Evolutionary conservation across 371 early-diverging fungal genomes (phyloP).

Genomic region (Sporodiniella umbellata): DNA sequence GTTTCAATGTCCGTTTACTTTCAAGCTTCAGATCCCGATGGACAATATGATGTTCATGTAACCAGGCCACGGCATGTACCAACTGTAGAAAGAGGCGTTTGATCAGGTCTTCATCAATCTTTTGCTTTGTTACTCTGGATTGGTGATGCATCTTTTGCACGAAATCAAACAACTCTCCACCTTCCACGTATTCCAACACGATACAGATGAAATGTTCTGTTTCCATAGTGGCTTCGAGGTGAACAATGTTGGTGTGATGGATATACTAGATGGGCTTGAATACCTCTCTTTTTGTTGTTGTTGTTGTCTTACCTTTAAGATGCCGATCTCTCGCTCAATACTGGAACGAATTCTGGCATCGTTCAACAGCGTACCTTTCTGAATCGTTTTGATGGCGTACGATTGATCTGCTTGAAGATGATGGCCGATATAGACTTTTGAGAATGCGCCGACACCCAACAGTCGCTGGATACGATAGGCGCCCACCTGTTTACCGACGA

Average conservation of each 20-base stretch:
- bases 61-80: conserved; percentile 58
- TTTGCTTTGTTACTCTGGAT: conserved; percentile 1
- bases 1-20: conserved; percentile 45
- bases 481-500: conserved; percentile 35
- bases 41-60: conserved; percentile 70
- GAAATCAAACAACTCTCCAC: conserved; percentile 66
- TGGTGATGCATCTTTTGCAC: conserved; percentile 47
- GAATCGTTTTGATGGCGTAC: conserved; percentile 42
- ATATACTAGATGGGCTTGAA: conserved; percentile 55
- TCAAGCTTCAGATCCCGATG: conserved; percentile 81
- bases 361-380: conserved; percentile 30
- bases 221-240: conserved; percentile 68
- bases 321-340: conserved; percentile 45
- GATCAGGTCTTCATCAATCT: conserved; percentile 29
- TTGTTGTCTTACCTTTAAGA: conserved; percentile 32
- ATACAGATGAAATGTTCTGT: conserved; percentile 61
- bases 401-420: conserved; percentile 11
- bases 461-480: conserved; percentile 25
- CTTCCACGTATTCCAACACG: conserved; percentile 63
- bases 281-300: too few species aligned
- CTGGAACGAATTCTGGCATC: conserved; percentile 43
- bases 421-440: conserved; percentile 40
- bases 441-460: conserved; percentile 48
- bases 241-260: conserved; percentile 68
- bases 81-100: conserved; percentile 48